These are phyloP conservation scores for Hypoxylon rickii DNA, from an alignment of 495 filamentous ascomycete species.

Conservation along the genomic window DNA sequence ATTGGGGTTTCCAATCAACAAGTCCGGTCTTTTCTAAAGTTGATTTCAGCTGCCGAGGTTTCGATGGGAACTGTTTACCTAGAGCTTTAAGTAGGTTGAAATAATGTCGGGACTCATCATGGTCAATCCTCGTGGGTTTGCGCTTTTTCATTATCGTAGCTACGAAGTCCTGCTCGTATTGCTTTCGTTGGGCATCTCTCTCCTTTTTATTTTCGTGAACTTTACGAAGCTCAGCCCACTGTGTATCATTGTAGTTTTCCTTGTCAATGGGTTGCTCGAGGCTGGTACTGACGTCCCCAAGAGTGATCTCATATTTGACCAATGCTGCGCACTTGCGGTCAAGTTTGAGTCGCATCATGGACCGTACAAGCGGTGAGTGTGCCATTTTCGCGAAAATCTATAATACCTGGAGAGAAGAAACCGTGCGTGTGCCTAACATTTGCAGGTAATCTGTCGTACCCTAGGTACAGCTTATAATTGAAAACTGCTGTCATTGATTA, in stretches of 20 bases:
- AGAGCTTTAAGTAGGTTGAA: not conserved
- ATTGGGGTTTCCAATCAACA: constrained; percentile 12
- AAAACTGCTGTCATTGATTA: not conserved
- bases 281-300: constrained; percentile 15
- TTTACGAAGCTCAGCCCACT: constrained; percentile 26
- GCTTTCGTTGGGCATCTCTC: not conserved
- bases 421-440: not conserved
- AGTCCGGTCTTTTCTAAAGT: constrained; percentile 10
- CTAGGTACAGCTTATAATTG: constrained; percentile 4
- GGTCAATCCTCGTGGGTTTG: not conserved
- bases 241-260: constrained; percentile 13
- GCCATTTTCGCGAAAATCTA: constrained; percentile 10
- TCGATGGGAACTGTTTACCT: constrained; percentile 1
- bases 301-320: constrained; percentile 26
- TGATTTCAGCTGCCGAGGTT: not conserved
- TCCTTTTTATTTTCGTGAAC: constrained; percentile 12
- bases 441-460: not conserved
- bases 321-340: constrained; percentile 21
- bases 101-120: not conserved
- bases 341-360: constrained; percentile 12
- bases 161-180: constrained; percentile 5
- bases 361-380: constrained; percentile 26
- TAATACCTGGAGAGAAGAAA: not conserved
- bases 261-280: constrained; percentile 7
- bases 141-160: not conserved